These are phyloP conservation scores for Penicillium sp. DNA, from an alignment of 2,329 filamentous ascomycete species.

Conservation along the genomic window DNA sequence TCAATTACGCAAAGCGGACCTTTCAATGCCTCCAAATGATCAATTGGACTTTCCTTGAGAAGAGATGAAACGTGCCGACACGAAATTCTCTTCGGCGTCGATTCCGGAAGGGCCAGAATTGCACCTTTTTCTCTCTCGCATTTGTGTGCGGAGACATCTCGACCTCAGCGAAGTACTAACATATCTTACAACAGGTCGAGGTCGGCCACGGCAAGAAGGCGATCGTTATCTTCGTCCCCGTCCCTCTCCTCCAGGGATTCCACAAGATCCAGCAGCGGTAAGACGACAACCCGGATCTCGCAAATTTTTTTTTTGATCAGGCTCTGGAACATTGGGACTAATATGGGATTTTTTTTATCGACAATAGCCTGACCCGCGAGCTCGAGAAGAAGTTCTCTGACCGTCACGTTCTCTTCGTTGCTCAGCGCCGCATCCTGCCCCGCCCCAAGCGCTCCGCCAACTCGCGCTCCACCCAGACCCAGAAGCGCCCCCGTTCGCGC, in stretches of 20 bases:
- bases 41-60: background rate
- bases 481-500: slow-evolving; percentile 98
- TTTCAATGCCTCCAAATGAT: background rate
- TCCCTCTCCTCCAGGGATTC: slow-evolving; percentile 97
- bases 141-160: slow-evolving; percentile 20
- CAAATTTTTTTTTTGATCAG: background rate
- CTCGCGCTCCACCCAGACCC: slow-evolving; percentile 92
- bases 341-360: slow-evolving; percentile 8
- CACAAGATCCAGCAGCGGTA: slow-evolving; percentile 99
- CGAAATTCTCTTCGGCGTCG: slow-evolving; percentile 7
- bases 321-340: slow-evolving; percentile 9
- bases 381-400: slow-evolving; percentile 99
- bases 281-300: slow-evolving; percentile 41
- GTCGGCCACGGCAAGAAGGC: slow-evolving; percentile 99
- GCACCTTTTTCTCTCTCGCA: slow-evolving; percentile 9
- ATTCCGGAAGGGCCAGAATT: slow-evolving; percentile 2
- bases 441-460: slow-evolving; percentile 98
- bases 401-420: slow-evolving; percentile 98
- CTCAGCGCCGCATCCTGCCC: slow-evolving; percentile 97
- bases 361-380: slow-evolving; percentile 89
- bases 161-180: slow-evolving; percentile 30
- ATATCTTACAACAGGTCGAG: slow-evolving; percentile 77
- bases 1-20: slow-evolving; percentile 13
- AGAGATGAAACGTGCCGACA: slow-evolving; percentile 1
- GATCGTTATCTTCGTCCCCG: slow-evolving; percentile 99